Conservation (phyloP, 345 rosid genomes). For the Brassica carinata region DNA sequence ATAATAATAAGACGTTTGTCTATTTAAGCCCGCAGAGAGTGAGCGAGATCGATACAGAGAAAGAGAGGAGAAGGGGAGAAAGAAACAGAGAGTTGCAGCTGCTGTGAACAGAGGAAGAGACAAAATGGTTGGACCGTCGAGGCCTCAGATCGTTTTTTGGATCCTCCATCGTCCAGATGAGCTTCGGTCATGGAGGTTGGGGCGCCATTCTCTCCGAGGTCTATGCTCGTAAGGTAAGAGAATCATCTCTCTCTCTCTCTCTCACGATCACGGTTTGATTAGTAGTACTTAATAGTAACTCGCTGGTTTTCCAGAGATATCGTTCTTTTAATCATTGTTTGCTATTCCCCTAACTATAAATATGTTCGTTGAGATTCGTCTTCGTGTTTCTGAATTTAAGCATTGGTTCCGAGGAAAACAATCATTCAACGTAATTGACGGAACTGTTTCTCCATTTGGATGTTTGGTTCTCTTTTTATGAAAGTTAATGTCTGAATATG, state of each 20-base stretch:
- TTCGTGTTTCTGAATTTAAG: not conserved
- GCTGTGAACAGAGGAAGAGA: conserved; percentile 19
- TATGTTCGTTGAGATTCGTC: not conserved
- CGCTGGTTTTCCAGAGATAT: not conserved
- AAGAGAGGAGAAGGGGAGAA: not conserved
- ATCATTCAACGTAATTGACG: not conserved
- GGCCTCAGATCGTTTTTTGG: conserved; percentile 98
- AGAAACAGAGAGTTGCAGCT: conserved; percentile 8
- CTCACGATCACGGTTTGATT: not conserved
- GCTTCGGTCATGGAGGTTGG: conserved; percentile 94
- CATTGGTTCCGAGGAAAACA: not conserved
- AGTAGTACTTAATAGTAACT: not conserved
- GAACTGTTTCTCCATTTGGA: not conserved
- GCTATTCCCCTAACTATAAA: not conserved
- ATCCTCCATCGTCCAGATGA: conserved; percentile 92
- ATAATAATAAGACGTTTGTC: not conserved
- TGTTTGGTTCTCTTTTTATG: conserved; percentile 7
- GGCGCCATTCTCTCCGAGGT: conserved; percentile 85
- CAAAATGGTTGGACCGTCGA: conserved; percentile 75
- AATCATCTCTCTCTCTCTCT: conserved; percentile 2
- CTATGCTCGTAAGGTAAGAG: conserved; percentile 80
- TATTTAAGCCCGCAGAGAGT: conserved; percentile 31
- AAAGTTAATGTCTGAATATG: not conserved
- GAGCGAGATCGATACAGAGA: conserved; percentile 4
- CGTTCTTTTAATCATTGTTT: not conserved